A percentile compares a stretch with the other conserved stretches of the same genome.
Evolutionary conservation across 257 asterid genomes (phyloP).

Genomic region (Mentha longifolia): DNA sequence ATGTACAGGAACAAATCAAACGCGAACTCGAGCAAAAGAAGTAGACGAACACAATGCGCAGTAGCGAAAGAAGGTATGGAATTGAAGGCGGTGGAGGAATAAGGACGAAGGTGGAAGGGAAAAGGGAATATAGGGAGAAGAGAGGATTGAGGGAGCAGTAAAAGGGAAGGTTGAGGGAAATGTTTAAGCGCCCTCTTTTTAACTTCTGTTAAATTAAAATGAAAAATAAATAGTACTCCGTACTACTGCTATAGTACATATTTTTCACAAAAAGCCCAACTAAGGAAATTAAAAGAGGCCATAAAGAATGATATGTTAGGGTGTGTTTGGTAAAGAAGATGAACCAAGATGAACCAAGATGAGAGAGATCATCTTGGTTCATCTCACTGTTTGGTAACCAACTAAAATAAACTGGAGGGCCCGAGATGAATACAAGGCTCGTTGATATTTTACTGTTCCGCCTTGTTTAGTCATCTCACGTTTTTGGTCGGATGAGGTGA

Average conservation of each 20-base stretch:
- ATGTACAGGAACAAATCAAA: neutral
- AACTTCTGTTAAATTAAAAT: neutral
- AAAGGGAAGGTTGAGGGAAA: constrained; percentile 7
- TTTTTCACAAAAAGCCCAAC: neutral
- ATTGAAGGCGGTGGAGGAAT: constrained; percentile 14
- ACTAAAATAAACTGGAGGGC: no score
- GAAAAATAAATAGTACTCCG: neutral
- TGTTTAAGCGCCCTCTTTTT: neutral
- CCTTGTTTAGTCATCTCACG: no score
- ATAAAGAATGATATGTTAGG: neutral
- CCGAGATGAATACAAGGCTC: no score
- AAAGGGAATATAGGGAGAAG: constrained; percentile 33
- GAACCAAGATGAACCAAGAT: no score
- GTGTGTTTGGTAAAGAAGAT: no score
- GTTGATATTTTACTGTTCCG: no score
- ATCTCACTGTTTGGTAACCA: no score
- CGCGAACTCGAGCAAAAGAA: constrained; percentile 16
- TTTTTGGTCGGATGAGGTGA: no score
- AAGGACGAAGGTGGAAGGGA: neutral
- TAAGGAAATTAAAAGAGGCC: neutral
- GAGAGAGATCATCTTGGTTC: no score
- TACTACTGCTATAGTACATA: no score
- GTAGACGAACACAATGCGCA: neutral
- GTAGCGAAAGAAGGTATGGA: constrained; percentile 13
- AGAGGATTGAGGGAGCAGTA: constrained; percentile 32